Conservation (phyloP, 805 yeast species). For the Starmerella sirachaensis region DNA sequence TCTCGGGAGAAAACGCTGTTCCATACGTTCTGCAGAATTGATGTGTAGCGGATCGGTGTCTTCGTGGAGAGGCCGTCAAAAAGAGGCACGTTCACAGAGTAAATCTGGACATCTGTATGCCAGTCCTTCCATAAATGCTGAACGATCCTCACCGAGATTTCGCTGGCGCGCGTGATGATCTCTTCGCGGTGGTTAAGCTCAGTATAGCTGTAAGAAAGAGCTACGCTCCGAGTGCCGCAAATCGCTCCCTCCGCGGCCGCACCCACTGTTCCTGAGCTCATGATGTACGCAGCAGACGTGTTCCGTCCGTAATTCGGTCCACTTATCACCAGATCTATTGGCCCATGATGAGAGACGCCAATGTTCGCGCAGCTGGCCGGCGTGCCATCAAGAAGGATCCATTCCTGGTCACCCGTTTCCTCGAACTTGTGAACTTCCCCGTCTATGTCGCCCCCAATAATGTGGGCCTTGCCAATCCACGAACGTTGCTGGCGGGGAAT, state of each 20-base stretch:
- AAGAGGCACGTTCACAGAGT: slow-evolving; percentile 76
- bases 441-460: slow-evolving; percentile 42
- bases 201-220: slow-evolving; percentile 74
- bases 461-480: slow-evolving; percentile 97
- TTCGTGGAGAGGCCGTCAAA: slow-evolving; percentile 40
- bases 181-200: slow-evolving; percentile 37
- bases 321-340: slow-evolving; percentile 73
- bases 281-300: slow-evolving; percentile 73
- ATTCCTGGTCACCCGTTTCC: slow-evolving; percentile 28
- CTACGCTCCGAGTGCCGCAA: slow-evolving; percentile 51
- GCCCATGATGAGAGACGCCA: slow-evolving; percentile 59
- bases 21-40: slow-evolving; percentile 78
- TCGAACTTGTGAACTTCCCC: slow-evolving; percentile 37
- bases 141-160: slow-evolving; percentile 52
- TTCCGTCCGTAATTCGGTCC: slow-evolving; percentile 97
- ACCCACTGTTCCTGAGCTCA: slow-evolving; percentile 91
- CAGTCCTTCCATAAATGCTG: slow-evolving; percentile 48
- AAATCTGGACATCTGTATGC: slow-evolving; percentile 51
- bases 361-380: slow-evolving; percentile 94
- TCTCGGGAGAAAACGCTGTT: slow-evolving; percentile 40
- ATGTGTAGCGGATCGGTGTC: slow-evolving; percentile 59
- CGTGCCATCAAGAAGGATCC: slow-evolving; percentile 83
- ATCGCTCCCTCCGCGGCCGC: slow-evolving; percentile 92
- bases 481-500: slow-evolving; percentile 77
- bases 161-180: slow-evolving; percentile 52